Evolutionary conservation across 164 flowering plant genomes (phyloP).

Genomic region (Vitis rotundifolia): DNA sequence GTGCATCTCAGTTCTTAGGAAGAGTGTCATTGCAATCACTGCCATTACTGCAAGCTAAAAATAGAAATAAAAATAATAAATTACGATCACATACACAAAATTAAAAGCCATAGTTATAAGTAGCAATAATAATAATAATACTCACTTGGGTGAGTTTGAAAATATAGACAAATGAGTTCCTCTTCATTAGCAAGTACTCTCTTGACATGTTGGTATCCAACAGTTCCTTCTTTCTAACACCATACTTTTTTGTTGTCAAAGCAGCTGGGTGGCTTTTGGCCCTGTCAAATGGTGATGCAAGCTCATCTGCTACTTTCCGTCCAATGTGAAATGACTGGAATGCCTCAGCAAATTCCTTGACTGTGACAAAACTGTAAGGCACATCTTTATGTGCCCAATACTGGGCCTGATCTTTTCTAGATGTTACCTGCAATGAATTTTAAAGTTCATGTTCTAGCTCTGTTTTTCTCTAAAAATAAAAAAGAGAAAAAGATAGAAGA

Average conservation of each 20-base stretch:
- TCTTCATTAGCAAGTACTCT: constrained; percentile 64
- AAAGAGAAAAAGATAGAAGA: no score
- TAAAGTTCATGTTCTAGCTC: neutral
- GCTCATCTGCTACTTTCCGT: constrained; percentile 24
- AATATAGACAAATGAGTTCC: constrained; percentile 59
- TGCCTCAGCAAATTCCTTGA: constrained; percentile 30
- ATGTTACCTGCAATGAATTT: constrained; percentile 37
- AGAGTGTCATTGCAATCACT: constrained; percentile 42
- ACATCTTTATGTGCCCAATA: constrained; percentile 30
- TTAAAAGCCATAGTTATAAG: neutral
- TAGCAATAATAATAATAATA: neutral
- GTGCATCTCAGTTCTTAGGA: constrained; percentile 52
- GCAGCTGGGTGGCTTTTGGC: constrained; percentile 35
- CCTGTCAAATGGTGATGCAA: constrained; percentile 34
- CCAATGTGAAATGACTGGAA: constrained; percentile 36
- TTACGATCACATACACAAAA: neutral
- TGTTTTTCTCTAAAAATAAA: no score
- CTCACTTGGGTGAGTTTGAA: constrained; percentile 54
- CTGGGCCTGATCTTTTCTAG: constrained; percentile 50
- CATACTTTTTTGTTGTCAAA: constrained; percentile 47
- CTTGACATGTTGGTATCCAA: constrained; percentile 47
- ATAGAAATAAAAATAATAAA: neutral
- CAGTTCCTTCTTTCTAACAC: constrained; percentile 48
- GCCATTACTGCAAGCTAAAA: constrained; percentile 42
- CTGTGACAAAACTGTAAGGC: constrained; percentile 33